Base-by-base conservation (phyloP, 805 yeast genomes). In the Candida succiphila region DNA sequence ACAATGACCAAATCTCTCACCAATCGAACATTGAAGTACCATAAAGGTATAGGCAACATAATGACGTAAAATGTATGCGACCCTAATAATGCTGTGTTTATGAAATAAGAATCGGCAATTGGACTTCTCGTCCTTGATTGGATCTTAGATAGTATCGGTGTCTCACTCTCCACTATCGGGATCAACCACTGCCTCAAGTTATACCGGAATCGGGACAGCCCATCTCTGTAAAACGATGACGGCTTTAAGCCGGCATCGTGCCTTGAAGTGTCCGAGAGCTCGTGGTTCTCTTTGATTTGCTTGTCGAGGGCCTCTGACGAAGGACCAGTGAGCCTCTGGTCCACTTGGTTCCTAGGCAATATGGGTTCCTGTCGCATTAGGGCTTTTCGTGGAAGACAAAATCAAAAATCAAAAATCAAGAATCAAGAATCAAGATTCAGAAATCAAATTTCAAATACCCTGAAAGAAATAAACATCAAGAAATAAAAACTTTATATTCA, bases 61-160 rank as follows among this genome's bases (percentile, higher is more conserved):
- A 89, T 53, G 31, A 92, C 94, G 53, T 89, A 89, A 52, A 92
- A 92, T 0, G 96, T 85, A 56, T 89, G 98, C 5, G 94, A 74
- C 0, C 96, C 98, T 41, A 92, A 63, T 45, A 81, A 78, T 14
- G 97, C 95, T 3, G 94, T 72, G 65, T 84, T 75, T 7, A 94
- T 81, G 57, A 89, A 89, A 48, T 81, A 92, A 18, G 64, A 48
- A 57, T 88, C 96, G 33, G 78, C 55, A 14, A 54, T 32, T 2
- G 74, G 65, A 25, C 56, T 52, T 37, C 94, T 63, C 10, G 63
- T 46, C 5, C 37, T 30, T 4, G 46, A 34, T 60, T 89, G 98
- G 37, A 84, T 56, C 4, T 43, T 42, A 8, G 67, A 61, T n/a
- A 89, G 54, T 1, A 68, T 37, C 2, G 63, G 68, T 0, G 94